A percentile compares a stretch with the other conserved stretches of the same genome.
Evolutionary conservation across 106 monocot genomes (phyloP).

Genomic region (Dioscorea dumetorum): DNA sequence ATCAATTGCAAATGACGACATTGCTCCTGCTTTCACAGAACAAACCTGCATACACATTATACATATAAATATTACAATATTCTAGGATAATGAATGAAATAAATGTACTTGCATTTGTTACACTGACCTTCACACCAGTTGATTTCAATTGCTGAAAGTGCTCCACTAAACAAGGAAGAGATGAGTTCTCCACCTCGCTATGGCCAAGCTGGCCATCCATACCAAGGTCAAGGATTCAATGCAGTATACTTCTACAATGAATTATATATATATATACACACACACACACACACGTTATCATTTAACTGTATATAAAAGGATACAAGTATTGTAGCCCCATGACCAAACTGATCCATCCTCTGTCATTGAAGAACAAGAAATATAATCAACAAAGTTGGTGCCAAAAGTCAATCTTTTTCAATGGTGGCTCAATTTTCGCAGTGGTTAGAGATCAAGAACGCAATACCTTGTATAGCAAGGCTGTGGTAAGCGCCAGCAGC

Average conservation of each 20-base stretch:
- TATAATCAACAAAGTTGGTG: too few species aligned
- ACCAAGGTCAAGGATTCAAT: constrained; percentile 43
- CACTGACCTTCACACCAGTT: not conserved
- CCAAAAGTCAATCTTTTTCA: too few species aligned
- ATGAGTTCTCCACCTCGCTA: constrained; percentile 37
- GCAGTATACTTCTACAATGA: too few species aligned
- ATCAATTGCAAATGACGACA: constrained; percentile 86
- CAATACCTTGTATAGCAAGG: constrained; percentile 63
- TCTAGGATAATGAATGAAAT: not conserved
- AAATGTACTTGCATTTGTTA: not conserved
- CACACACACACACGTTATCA: too few species aligned
- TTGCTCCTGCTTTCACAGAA: constrained; percentile 69
- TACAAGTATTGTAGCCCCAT: constrained; percentile 91
- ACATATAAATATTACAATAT: not conserved
- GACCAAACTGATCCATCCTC: constrained; percentile 90
- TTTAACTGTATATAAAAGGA: constrained; percentile 27
- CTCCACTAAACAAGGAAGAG: constrained; percentile 45
- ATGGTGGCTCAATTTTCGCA: too few species aligned
- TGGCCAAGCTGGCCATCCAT: constrained; percentile 79
- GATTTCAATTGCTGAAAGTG: constrained; percentile 48
- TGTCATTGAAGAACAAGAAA: constrained; percentile 21
- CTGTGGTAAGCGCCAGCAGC: constrained; percentile 82
- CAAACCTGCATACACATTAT: constrained; percentile 30
- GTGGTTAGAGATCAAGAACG: too few species aligned
- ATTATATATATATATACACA: not conserved